These are phyloP conservation scores for Fagopyrum homotropicum DNA, from an alignment of 148 eudicot species.

Conservation along the genomic window DNA sequence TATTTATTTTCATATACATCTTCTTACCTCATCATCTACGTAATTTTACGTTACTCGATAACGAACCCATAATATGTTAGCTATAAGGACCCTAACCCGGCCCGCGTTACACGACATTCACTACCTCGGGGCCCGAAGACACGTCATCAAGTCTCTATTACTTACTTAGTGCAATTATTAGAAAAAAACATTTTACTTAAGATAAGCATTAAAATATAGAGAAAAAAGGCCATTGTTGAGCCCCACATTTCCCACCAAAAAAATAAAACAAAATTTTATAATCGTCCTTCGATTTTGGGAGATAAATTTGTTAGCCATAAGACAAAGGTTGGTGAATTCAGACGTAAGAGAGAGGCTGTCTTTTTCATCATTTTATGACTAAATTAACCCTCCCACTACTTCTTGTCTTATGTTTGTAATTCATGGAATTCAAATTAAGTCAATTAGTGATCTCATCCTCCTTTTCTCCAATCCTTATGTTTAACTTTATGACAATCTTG, in stretches of 20 bases:
- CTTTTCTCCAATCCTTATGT: background rate
- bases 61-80: too few relatives aligned
- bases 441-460: background rate
- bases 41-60: too few relatives aligned
- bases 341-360: background rate
- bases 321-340: background rate
- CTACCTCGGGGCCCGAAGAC: background rate
- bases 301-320: background rate
- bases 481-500: background rate
- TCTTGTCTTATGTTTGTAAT: background rate
- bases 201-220: background rate
- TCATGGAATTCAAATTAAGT: background rate
- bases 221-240: background rate
- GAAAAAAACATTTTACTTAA: too few relatives aligned
- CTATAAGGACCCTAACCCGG: background rate
- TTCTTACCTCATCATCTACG: too few relatives aligned
- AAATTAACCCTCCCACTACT: background rate
- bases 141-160: background rate
- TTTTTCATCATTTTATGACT: background rate
- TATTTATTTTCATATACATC: too few relatives aligned
- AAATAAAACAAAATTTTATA: too few relatives aligned
- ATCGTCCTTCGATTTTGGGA: background rate
- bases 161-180: background rate
- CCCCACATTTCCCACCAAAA: background rate
- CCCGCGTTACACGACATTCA: background rate